These are phyloP conservation scores for Boletus subparvulus DNA, from an alignment of 768 basidiomycete species.

Conservation along the genomic window DNA sequence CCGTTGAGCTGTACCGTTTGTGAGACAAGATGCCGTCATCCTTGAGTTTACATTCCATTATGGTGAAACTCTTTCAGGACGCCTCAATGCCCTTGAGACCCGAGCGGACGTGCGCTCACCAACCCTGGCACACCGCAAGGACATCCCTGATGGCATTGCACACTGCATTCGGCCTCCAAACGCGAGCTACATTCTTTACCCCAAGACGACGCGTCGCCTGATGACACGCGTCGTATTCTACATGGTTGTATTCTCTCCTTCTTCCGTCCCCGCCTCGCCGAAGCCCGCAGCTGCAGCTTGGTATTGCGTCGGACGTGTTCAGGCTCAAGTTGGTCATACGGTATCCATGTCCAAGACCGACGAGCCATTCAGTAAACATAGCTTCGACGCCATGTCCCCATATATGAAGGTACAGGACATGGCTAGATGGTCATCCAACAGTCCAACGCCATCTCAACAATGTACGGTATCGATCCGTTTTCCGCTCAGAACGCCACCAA, in stretches of 20 bases:
- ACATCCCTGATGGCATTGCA: neutral
- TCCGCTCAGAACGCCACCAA: constrained; percentile 26
- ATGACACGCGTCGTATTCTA: constrained; percentile 1
- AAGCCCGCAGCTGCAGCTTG: neutral
- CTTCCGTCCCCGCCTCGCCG: neutral
- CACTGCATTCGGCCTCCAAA: constrained; percentile 4
- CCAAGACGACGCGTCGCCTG: neutral
- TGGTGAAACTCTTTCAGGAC: constrained; percentile 1
- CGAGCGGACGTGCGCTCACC: neutral
- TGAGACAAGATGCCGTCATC: neutral
- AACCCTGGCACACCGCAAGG: neutral
- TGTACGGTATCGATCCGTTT: constrained; percentile 31
- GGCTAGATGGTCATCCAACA: neutral
- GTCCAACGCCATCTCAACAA: neutral
- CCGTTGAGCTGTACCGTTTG: neutral
- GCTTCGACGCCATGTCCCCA: constrained; percentile 4
- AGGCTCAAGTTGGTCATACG: neutral
- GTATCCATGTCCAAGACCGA: neutral
- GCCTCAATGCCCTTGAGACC: constrained; percentile 5
- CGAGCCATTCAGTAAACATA: constrained; percentile 11
- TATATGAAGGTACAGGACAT: constrained; percentile 12
- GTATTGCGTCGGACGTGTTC: neutral
- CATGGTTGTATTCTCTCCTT: neutral
- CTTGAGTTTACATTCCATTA: neutral
- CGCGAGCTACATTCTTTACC: neutral